These are phyloP conservation scores for Ploettnerulaceae sp. DNA, from an alignment of 2,329 filamentous ascomycete species.

Conservation along the genomic window DNA sequence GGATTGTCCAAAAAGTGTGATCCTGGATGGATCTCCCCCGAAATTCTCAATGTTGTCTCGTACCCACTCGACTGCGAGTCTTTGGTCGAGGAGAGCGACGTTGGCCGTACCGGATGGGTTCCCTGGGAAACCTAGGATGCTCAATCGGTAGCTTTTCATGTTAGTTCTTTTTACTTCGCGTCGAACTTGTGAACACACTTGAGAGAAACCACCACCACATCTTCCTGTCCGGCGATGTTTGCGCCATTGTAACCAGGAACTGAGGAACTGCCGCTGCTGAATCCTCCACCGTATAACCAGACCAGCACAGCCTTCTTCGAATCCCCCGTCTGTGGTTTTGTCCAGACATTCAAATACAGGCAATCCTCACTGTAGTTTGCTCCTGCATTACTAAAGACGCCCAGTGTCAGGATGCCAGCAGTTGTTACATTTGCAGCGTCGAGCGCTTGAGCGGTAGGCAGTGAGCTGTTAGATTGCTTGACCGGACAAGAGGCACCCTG, in stretches of 20 bases:
- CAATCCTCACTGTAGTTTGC: conserved; percentile 33
- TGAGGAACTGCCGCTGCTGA: conserved; percentile 36
- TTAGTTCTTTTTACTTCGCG: background rate
- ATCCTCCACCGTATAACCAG: conserved; percentile 42
- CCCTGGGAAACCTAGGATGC: conserved; percentile 23
- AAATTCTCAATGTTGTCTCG: conserved; percentile 51
- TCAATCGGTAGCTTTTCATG: conserved; percentile 38
- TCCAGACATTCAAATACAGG: conserved; percentile 37
- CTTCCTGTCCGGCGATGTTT: conserved; percentile 38
- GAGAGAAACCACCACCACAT: conserved; percentile 41
- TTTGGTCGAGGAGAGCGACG: conserved; percentile 54
- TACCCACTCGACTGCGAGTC: conserved; percentile 53
- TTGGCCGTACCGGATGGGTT: conserved; percentile 8
- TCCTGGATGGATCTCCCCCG: conserved; percentile 46
- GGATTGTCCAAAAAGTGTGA: conserved; percentile 55
- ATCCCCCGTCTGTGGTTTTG: conserved; percentile 28
- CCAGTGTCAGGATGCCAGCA: conserved; percentile 8
- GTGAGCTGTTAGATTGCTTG: background rate
- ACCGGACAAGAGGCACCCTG: conserved; percentile 14
- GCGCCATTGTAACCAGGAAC: conserved; percentile 39
- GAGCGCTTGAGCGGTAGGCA: background rate
- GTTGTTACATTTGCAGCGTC: conserved; percentile 1
- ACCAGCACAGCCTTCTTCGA: conserved; percentile 40
- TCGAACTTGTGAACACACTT: conserved; percentile 37
- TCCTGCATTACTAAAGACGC: background rate